Conservation (phyloP, 805 yeast genomes). For the Yamadazyma nakazawae region DNA sequence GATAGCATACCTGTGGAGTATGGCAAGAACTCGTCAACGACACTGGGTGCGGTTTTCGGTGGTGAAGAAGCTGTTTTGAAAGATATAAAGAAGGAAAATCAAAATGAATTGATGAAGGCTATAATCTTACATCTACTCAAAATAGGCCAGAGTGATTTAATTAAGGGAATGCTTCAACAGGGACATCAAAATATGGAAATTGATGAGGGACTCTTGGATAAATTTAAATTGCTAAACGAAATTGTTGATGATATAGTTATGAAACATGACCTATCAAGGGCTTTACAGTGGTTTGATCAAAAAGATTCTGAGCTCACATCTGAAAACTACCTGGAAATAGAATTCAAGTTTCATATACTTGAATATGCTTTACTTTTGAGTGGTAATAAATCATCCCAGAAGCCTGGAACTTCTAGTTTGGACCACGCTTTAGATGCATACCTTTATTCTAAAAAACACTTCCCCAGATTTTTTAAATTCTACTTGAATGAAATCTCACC, state of each 20-base stretch:
- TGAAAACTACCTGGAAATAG: conserved; percentile 19
- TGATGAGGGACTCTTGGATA: conserved; percentile 21
- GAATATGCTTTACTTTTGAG: conserved; percentile 33
- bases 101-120: conserved; percentile 32
- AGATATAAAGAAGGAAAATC: conserved; percentile 21
- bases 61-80: conserved; percentile 8
- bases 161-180: conserved; percentile 23
- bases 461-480: conserved; percentile 29
- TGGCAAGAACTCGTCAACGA: neutral
- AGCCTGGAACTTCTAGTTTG: conserved; percentile 1
- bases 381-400: conserved; percentile 10
- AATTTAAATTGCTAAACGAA: conserved; percentile 27
- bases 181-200: conserved; percentile 19
- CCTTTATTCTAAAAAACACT: conserved; percentile 35
- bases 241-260: conserved; percentile 33
- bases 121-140: conserved; percentile 38
- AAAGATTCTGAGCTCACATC: conserved; percentile 12
- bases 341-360: conserved; percentile 40
- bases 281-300: conserved; percentile 31
- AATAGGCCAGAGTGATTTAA: conserved; percentile 37
- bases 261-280: conserved; percentile 30
- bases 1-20: conserved; percentile 23
- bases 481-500: conserved; percentile 34
- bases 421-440: conserved; percentile 32
- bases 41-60: neutral